Evolutionary conservation across 2,329 filamentous ascomycete species (phyloP), one percentile per base, ranked within the genome.

Genomic region (Cladobotryum mycophilum): DNA sequence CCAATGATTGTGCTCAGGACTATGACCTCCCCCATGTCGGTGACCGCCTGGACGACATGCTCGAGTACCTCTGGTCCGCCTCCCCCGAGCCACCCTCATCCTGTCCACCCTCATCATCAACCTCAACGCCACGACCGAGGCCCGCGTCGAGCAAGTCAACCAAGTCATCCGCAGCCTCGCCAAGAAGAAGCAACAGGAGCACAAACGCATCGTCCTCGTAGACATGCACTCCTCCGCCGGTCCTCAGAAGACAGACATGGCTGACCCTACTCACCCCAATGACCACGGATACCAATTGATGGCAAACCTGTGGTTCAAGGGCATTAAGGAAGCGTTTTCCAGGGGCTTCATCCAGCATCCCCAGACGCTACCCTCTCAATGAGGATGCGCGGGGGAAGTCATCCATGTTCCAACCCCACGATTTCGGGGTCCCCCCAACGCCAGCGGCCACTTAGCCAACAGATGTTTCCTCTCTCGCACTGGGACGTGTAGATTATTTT

Each of bases 281-380:
- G 67, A 70, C 33, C 56, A 13, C 0, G 71, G 71, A 4, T 73
- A 73, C 52, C 52, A 58, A 41, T 70, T 72, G 60, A 73, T 74
- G 70, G 71, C 70, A 33, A 58, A 59, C 17, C 53, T 69, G 7
- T 73, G 68, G 68, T 62, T 63, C 47, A 49, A 42, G 1, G 59
- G 62, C 18, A 60, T 69, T 6, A 30, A 30, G 25, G 25, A 30
- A 6, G 25, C 25, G 6, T 30, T 30, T 30, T 7, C 6, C 9
- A 30, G 25, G 9, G 25, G 25, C 9, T 30, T 30, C 6, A 30
- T 30, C 6, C 25, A 30, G 25, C 25, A 7, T 11, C 6, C 25
- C 25, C 25, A 30, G 25, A 30, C 25, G 2, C 25, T 30, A 8
- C 25, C 25, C 6, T 30, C 25, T 30, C 25, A 30, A 30, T 30